Evolutionary conservation across 2,329 filamentous ascomycete genomes (phyloP), one percentile per base, ranked within the genome.

Genomic region (Aspergillus versicolor): DNA sequence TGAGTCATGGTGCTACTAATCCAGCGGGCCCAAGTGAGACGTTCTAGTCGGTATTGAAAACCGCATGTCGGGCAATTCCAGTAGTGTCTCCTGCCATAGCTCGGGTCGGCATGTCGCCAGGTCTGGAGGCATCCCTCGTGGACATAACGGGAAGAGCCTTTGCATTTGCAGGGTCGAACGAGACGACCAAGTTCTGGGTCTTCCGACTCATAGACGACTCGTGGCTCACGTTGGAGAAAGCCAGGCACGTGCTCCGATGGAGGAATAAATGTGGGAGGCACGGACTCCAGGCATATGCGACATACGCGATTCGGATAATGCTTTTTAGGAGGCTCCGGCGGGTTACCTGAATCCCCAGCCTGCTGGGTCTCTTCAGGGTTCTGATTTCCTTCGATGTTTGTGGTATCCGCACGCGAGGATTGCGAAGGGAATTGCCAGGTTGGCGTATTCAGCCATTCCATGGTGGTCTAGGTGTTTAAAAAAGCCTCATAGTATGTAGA

Each of bases 81-180:
- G 71, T 87, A 95, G 65, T 92, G 91, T 56, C 89, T 83, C 56
- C 76, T 77, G 42, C 78, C 77, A 63, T 84, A 82, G 41, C 81
- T 68, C 0, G 90, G 88, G 69, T 91, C 86, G 43, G 90, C 83
- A 61, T 88, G 82, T 64, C 94, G 85, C 91, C 92, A 97, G 11
- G 84, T 81, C 67, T 89, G 85, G 48, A 99, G 81, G 70, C 94
- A 99, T 30, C 87, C 89, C 74, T 97, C 91, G 73, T 99, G 94
- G 22, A 97, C 92, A 75, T 96, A 97, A 77, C 90, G 90, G 65
- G 93, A 90, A 40, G 90, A 91, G 52, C 94, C 94, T 77, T 91
- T 95, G 82, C 94, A 99, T 76, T 88, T 87, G 81, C 94, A 99
- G 37, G 94, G 94, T 53, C 89, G 89, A 65, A 97, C 84, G 27